Conservation (phyloP, 352 stramenopile species). For the Globisporangium alternatum region DNA sequence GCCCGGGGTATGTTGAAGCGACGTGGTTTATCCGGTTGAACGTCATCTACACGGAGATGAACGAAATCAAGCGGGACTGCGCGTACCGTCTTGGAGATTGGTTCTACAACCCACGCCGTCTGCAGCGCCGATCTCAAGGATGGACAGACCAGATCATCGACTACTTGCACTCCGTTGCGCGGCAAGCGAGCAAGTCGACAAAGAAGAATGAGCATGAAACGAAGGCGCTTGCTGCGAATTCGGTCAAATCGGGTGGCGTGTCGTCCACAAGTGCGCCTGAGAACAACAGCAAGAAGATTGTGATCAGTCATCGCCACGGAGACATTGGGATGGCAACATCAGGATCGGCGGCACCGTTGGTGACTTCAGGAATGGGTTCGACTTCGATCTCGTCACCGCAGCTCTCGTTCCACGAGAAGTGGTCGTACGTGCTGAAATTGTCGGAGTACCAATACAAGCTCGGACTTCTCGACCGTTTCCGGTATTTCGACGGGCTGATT, state of each 20-base stretch:
- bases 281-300: neutral
- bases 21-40: slow-evolving; percentile 86
- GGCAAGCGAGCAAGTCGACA: slow-evolving; percentile 35
- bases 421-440: slow-evolving; percentile 80
- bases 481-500: slow-evolving; percentile 78
- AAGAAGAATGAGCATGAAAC: slow-evolving; percentile 23
- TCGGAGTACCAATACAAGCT: slow-evolving; percentile 83
- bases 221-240: slow-evolving; percentile 5
- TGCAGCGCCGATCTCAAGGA: slow-evolving; percentile 63
- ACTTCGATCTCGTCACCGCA: slow-evolving; percentile 21
- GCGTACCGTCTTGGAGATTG: slow-evolving; percentile 61
- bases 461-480: slow-evolving; percentile 61
- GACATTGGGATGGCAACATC: slow-evolving; percentile 21
- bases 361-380: slow-evolving; percentile 4
- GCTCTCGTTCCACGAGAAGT: slow-evolving; percentile 67
- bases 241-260: neutral
- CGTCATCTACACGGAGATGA: slow-evolving; percentile 86
- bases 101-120: slow-evolving; percentile 77
- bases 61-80: slow-evolving; percentile 75
- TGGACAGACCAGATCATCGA: slow-evolving; percentile 84
- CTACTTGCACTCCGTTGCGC: slow-evolving; percentile 63
- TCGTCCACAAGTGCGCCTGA: neutral
- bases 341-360: slow-evolving; percentile 8
- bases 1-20: slow-evolving; percentile 59
- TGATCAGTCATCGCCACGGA: slow-evolving; percentile 33